Conservation (phyloP, 768 basidiomycete genomes). For the Pisolithus marmoratus region DNA sequence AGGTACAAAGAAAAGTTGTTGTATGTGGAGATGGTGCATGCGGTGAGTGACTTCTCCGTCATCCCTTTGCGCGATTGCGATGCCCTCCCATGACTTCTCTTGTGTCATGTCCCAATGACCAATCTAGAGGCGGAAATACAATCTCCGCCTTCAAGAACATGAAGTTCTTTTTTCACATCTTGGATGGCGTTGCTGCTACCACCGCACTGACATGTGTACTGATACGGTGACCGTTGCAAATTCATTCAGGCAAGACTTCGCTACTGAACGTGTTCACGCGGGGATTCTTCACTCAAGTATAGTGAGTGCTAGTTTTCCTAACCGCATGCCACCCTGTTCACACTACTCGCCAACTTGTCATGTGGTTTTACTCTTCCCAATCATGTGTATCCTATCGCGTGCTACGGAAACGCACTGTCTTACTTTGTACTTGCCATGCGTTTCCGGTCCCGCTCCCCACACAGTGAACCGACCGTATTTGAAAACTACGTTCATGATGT, state of each 20-base stretch:
- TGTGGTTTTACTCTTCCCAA: neutral
- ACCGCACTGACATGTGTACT: neutral
- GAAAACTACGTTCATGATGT: conserved; percentile 96
- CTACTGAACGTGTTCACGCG: conserved; percentile 83
- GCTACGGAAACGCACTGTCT: neutral
- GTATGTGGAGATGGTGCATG: conserved; percentile 98
- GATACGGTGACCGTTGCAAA: conserved; percentile 3
- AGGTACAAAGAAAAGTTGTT: conserved; percentile 62
- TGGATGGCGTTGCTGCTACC: neutral
- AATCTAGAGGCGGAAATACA: no score
- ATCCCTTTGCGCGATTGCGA: neutral
- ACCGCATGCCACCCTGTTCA: no score
- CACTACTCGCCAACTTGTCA: neutral
- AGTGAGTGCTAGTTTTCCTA: conserved; percentile 44
- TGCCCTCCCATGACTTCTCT: neutral
- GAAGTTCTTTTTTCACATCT: neutral
- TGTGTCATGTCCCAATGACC: neutral
- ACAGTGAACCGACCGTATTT: conserved; percentile 89
- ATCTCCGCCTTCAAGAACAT: neutral
- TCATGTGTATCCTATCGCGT: neutral
- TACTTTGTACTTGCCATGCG: neutral
- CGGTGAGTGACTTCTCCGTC: conserved; percentile 43
- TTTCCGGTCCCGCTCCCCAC: neutral
- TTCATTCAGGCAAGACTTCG: conserved; percentile 68
- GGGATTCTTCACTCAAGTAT: conserved; percentile 92